Evolutionary conservation across 768 basidiomycete species (phyloP).

Genomic region (Pulveroboletus sp.): DNA sequence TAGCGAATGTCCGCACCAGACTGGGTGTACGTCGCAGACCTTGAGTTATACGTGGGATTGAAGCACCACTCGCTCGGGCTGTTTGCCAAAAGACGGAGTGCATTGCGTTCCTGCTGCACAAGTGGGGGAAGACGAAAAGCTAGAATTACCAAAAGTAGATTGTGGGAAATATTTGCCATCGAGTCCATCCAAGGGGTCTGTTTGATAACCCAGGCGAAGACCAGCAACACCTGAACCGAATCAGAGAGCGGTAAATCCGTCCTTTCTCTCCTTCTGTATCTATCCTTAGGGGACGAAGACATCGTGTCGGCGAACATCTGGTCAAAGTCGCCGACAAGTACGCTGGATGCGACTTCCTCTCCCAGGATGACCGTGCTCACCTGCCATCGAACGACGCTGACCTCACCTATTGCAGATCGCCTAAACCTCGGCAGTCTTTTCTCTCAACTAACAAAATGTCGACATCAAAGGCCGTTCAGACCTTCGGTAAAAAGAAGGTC

Average conservation of each 20-base stretch:
- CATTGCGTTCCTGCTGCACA: conserved; percentile 7
- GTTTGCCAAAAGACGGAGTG: conserved; percentile 14
- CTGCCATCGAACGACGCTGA: conserved; percentile 12
- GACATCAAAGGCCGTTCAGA: conserved; percentile 86
- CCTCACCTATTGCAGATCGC: conserved; percentile 17
- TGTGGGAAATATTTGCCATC: conserved; percentile 22
- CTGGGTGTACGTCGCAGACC: not conserved
- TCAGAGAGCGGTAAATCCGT: conserved; percentile 37
- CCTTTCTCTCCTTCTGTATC: conserved; percentile 1
- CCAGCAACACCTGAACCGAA: conserved; percentile 29
- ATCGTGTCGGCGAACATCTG: not conserved
- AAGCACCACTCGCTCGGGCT: conserved; percentile 5
- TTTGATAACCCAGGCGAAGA: conserved; percentile 1
- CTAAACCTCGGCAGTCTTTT: conserved; percentile 18
- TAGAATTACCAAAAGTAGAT: conserved; percentile 17
- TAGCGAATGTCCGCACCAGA: conserved; percentile 11
- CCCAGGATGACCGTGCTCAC: conserved; percentile 33
- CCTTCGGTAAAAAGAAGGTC: conserved; percentile 99
- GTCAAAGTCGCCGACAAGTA: conserved; percentile 22
- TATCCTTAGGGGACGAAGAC: not conserved
- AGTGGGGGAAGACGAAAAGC: not conserved
- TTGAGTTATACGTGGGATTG: not conserved
- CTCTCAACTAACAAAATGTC: conserved; percentile 52
- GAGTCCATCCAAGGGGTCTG: not conserved
- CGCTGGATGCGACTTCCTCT: conserved; percentile 37